Base-by-base conservation (phyloP, 1,284 basidiomycete species). In the Malassezia psittaci region DNA sequence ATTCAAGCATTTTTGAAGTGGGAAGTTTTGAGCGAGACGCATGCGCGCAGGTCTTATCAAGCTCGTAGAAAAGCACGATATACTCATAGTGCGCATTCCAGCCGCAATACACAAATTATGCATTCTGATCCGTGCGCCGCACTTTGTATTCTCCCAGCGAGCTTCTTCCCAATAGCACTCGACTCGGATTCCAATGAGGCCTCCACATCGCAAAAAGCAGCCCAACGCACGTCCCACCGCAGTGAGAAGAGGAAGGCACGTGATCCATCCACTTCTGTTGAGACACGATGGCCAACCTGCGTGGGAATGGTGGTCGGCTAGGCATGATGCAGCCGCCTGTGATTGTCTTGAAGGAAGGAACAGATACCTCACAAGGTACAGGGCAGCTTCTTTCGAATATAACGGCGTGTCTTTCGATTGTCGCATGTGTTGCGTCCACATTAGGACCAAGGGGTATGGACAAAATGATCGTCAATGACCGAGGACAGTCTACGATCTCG, bases 361-460 rank as follows among this genome's bases (percentile, higher is more conserved):
- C 91, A 63, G 93, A 96, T 77, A 85, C 88, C 9, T 96, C 90
- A 15, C 93, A 96, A 78, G 93, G 93, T 72, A 90, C 85, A 62
- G 83, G 85, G 10, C 93, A 98, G 77, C 79, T 96, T 49, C 81
- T 98, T 44, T 93, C 89, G 55, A 98, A 98, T 77, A 96, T 96
- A 75, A 86, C 67, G 40, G 74, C 68, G 6, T 76, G 68, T 52
- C 37, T 64, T 6, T 64, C 67, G 19, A 66, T 74, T 48, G 69
- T 74, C 11, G 59, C 65, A 1, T 72, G 69, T 52, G 71, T 74
- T 16, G 83, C 94, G 13, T 90, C 85, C 52, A 98, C 94, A 33
- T 83, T 99, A n/a, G 94, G 94, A 15, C 94, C 94, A 13, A 81
- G 94, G 60, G 94, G 94, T 60, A 96, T 96, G 91, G 93, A 96